phyloP scores from a whole-genome alignment of 2,329 filamentous ascomycete species.

The Epichloe bromicola region DNA sequence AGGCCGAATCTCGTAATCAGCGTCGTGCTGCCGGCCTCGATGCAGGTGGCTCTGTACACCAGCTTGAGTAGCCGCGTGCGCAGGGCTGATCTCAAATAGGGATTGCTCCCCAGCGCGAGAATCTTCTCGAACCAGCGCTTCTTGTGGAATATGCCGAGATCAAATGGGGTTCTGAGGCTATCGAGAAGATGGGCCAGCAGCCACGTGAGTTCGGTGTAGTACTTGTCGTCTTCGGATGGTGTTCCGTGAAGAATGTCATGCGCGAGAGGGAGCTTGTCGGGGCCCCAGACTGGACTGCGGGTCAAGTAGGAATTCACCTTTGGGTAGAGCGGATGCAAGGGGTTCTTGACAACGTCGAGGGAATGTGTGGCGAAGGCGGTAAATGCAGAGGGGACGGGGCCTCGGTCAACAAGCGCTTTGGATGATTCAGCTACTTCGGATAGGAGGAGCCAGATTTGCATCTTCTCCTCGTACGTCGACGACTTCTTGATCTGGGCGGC shows the following conservation, averaged over 20 bases:
- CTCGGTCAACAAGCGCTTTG: constrained; percentile 36
- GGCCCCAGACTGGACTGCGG: constrained; percentile 61
- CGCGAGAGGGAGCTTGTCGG: constrained; percentile 62
- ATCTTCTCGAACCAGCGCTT: constrained; percentile 63
- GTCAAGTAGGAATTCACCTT: constrained; percentile 81
- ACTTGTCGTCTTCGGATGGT: constrained; percentile 59
- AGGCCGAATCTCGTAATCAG: constrained; percentile 64
- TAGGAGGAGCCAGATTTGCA: constrained; percentile 66
- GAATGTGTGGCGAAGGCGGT: constrained; percentile 63
- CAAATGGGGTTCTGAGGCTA: constrained; percentile 44
- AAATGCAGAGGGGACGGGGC: constrained; percentile 57
- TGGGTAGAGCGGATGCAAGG: constrained; percentile 69
- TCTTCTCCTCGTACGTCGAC: constrained; percentile 54
- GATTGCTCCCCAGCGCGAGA: constrained; percentile 54
- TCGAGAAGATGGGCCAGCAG: constrained; percentile 58
- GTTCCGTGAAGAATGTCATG: constrained; percentile 48
- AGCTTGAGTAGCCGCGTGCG: constrained; percentile 48
- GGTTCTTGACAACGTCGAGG: constrained; percentile 58
- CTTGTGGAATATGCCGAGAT: constrained; percentile 48
- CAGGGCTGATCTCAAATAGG: constrained; percentile 45
- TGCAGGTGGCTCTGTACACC: constrained; percentile 51
- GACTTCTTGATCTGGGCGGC: constrained; percentile 52
- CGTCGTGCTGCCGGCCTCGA: constrained; percentile 65
- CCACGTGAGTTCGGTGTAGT: constrained; percentile 64
- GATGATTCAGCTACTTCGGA: constrained; percentile 71